Percentiles rank a stretch among this genome's conserved stretches.
Evolutionary conservation across 164 flowering plant species (phyloP).

Genomic region (Aristolochia fimbriata): DNA sequence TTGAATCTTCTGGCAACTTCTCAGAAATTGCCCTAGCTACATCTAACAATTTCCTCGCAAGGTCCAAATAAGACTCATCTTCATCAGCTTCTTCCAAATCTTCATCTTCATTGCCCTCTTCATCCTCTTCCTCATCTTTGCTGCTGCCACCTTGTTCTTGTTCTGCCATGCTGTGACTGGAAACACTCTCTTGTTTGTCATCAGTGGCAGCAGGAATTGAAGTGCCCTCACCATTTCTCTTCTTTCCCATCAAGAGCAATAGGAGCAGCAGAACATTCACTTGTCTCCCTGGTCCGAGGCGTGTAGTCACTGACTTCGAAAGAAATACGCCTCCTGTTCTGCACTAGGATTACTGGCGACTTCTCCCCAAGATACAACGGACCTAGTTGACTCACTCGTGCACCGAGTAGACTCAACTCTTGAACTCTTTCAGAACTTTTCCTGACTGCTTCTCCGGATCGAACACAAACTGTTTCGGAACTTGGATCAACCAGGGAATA

Average conservation of each 20-base stretch:
- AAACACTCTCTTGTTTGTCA: constrained; percentile 12
- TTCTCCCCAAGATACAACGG: no score
- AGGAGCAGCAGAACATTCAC: constrained; percentile 46
- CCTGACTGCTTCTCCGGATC: no score
- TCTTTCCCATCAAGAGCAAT: constrained; percentile 28
- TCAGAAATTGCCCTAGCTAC: constrained; percentile 89
- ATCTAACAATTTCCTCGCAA: constrained; percentile 97
- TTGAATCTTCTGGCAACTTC: constrained; percentile 58
- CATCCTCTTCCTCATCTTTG: constrained; percentile 39
- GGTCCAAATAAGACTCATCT: constrained; percentile 92
- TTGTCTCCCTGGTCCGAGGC: no score
- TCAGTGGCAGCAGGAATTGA: constrained; percentile 37
- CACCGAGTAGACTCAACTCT: no score
- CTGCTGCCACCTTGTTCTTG: constrained; percentile 29
- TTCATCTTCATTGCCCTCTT: constrained; percentile 42
- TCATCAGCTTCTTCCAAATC: constrained; percentile 77
- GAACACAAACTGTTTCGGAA: no score
- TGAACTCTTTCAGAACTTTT: no score
- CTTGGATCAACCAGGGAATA: no score
- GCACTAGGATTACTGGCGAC: no score
- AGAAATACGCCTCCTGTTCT: no score
- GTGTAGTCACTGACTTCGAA: no score
- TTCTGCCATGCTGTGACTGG: constrained; percentile 3
- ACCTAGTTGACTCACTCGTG: no score
- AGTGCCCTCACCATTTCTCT: constrained; percentile 42